Conservation (phyloP, 2,329 filamentous ascomycete species). For the Blastomyces gilchristii region DNA sequence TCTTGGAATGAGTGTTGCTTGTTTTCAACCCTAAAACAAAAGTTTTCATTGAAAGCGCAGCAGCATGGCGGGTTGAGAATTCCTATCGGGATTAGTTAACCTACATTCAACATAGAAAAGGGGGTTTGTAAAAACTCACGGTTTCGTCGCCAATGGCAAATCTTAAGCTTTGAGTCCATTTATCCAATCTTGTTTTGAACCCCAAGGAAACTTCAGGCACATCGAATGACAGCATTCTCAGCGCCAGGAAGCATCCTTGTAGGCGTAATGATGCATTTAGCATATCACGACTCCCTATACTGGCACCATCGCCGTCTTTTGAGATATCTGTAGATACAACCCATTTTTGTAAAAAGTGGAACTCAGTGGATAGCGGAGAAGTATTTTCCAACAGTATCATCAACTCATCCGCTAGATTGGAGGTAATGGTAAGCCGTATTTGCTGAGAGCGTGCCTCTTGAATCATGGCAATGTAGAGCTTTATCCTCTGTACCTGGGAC, state of each 20-base stretch:
- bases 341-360: slow-evolving; percentile 17
- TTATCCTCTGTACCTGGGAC: slow-evolving; percentile 20
- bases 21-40: slow-evolving; percentile 36
- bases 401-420: slow-evolving; percentile 27
- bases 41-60: slow-evolving; percentile 26
- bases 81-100: slow-evolving; percentile 20
- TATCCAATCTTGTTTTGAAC: slow-evolving; percentile 21
- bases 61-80: slow-evolving; percentile 32
- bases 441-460: slow-evolving; percentile 19
- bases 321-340: slow-evolving; percentile 5
- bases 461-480: slow-evolving; percentile 26
- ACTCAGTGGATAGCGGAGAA: slow-evolving; percentile 12
- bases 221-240: slow-evolving; percentile 16
- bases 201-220: slow-evolving; percentile 11
- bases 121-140: slow-evolving; percentile 19
- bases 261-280: slow-evolving; percentile 30
- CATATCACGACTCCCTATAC: slow-evolving; percentile 29
- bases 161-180: slow-evolving; percentile 28
- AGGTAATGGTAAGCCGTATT: slow-evolving; percentile 24
- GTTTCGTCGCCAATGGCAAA: slow-evolving; percentile 35
- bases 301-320: slow-evolving; percentile 14
- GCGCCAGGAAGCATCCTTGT: slow-evolving; percentile 29
- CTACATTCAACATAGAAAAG: neutral
- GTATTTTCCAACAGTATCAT: slow-evolving; percentile 20
- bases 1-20: slow-evolving; percentile 16